Base-by-base conservation (phyloP, 495 filamentous ascomycete genomes). In the Clavariopsis aquatica region DNA sequence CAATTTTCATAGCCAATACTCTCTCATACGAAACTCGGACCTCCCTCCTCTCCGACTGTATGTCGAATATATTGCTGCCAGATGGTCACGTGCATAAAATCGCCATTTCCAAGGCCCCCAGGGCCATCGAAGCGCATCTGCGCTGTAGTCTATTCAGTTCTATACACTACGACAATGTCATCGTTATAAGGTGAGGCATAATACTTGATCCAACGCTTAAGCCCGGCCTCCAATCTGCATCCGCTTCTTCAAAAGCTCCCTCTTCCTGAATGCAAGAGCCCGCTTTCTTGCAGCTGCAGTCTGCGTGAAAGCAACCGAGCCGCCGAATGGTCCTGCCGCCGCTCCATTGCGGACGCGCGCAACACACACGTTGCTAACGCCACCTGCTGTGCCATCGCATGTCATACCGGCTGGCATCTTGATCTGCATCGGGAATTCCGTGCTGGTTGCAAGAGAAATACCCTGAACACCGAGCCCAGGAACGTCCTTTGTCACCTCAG, bases 351-450 rank as follows among this genome's bases (percentile, higher is more conserved):
- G 78, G 29, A 87, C 77, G 19, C 83, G 77, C 13, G 83, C 82
- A 58, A 86, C 73, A 75, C 84, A 87, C 31, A 86, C 83, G 57
- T 82, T 81, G 51, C 75, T 58, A 0, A 78, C 80, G 9, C 79
- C 81, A 17, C 77, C 83, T 22, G 81, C 79, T 15, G 75, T 75
- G 23, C 75, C 84, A 23, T 80, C 77, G 75, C 84, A 87, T 8
- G 81, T 84, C 82, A 86, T 85, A 45, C 82, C 84, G 0, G 75
- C 76, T 1, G 84, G 84, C 81, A 87, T 85, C 73, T 84, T 75
- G 64, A 87, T 78, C 49, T 65, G 77, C 41, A 87, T 68, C 1
- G 81, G 80, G 74, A 84, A 85, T 62, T 86, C 83, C 29, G 74
- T 81, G 66, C 71, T 82, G 6, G 77, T 79, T 4, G 31, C 31